Evolutionary conservation across 2,329 filamentous ascomycete genomes (phyloP).

Genomic region (Sporothrix pallida): DNA sequence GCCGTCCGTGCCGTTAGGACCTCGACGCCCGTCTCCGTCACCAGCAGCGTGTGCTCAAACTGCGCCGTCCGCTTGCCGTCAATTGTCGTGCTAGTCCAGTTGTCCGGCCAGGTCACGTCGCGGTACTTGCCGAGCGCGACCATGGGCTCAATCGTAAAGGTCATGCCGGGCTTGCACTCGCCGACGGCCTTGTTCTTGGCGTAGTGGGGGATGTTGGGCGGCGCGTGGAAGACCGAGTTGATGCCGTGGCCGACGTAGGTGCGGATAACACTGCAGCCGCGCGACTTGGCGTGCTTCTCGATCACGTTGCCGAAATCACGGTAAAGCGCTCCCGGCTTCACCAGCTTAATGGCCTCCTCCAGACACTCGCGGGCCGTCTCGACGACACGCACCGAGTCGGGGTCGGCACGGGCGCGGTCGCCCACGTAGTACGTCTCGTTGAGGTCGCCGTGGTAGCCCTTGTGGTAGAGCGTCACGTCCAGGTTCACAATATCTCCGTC

Average conservation of each 20-base stretch:
- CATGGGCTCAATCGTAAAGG: constrained; percentile 99
- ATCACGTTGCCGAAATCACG: constrained; percentile 93
- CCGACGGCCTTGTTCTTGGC: constrained; percentile 98
- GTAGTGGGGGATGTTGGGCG: constrained; percentile 95
- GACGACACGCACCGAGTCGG: constrained; percentile 86
- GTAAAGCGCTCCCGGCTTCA: constrained; percentile 92
- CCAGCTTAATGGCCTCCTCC: constrained; percentile 85
- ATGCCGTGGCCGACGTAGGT: constrained; percentile 97
- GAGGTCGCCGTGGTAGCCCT: constrained; percentile 92
- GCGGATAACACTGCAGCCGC: constrained; percentile 87
- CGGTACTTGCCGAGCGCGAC: constrained; percentile 88
- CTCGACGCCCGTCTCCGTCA: constrained; percentile 84
- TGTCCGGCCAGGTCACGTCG: constrained; percentile 96
- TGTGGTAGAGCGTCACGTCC: constrained; percentile 92
- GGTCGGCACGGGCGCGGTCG: constrained; percentile 80
- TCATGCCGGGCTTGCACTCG: constrained; percentile 93
- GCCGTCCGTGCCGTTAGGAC: constrained; percentile 75
- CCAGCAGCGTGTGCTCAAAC: constrained; percentile 86
- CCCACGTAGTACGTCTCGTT: constrained; percentile 99
- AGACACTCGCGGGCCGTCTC: constrained; percentile 89
- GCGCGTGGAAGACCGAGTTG: constrained; percentile 89
- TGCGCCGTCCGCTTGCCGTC: constrained; percentile 92
- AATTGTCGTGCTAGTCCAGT: constrained; percentile 94
- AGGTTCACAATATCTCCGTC: constrained; percentile 98
- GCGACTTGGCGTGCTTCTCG: constrained; percentile 89